These are phyloP conservation scores for Westerdykella ornata DNA, from an alignment of 2,329 filamentous ascomycete genomes.

Conservation along the genomic window DNA sequence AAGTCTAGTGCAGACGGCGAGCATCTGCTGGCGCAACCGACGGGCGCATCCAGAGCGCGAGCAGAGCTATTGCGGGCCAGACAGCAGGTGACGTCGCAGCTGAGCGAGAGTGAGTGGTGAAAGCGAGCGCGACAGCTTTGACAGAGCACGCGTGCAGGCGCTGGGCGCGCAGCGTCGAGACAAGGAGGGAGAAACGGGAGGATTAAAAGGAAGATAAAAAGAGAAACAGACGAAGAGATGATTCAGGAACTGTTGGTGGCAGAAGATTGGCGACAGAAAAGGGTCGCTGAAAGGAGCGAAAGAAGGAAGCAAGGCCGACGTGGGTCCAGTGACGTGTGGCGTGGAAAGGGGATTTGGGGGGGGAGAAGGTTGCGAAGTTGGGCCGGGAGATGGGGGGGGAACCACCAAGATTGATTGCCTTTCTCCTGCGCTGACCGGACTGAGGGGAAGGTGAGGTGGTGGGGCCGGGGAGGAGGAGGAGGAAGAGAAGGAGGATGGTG, in stretches of 20 bases:
- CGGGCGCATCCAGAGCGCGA: constrained; percentile 19
- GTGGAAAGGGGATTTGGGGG: no score
- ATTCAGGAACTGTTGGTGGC: no score
- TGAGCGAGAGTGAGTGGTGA: constrained; percentile 4
- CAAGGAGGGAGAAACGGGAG: neutral
- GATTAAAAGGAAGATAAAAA: constrained; percentile 23
- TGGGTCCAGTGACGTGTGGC: constrained; percentile 25
- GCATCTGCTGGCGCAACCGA: constrained; percentile 35
- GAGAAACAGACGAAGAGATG: constrained; percentile 31
- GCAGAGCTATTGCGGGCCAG: constrained; percentile 2
- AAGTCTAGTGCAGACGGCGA: constrained; percentile 32
- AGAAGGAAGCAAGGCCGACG: constrained; percentile 1
- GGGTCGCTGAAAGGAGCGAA: constrained; percentile 15
- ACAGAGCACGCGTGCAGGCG: constrained; percentile 6
- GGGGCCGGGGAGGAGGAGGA: constrained; percentile 2
- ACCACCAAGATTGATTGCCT: neutral
- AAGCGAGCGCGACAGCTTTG: constrained; percentile 1
- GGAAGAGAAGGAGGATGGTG: constrained; percentile 18
- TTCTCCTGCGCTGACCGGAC: neutral
- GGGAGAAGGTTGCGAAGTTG: constrained; percentile 20
- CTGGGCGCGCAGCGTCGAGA: constrained; percentile 9
- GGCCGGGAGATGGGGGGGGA: constrained; percentile 9
- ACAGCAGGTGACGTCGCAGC: constrained; percentile 30
- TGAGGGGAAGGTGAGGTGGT: neutral
- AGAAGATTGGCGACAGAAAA: constrained; percentile 8